phyloP scores from a whole-genome alignment of 2,329 filamentous ascomycete species.

The Apiospora saccharicola region DNA sequence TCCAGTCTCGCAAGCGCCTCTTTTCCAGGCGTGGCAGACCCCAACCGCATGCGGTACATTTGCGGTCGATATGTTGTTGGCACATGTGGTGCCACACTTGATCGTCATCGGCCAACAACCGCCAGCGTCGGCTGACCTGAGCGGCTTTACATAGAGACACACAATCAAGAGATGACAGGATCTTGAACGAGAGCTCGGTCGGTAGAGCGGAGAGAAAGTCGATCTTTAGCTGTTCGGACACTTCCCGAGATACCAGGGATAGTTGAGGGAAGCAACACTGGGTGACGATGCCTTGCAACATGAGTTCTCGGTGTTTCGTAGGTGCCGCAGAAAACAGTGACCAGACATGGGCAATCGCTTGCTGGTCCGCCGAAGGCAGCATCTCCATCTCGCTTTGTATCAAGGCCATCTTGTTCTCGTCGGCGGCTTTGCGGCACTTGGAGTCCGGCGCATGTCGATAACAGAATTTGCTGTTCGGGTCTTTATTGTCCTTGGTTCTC shows the following conservation, averaged over 20 bases:
- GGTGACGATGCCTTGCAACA: conserved; percentile 94
- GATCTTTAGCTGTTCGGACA: conserved; percentile 95
- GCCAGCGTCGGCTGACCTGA: conserved; percentile 90
- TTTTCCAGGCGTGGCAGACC: conserved; percentile 88
- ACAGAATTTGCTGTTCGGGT: conserved; percentile 88
- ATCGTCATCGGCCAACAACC: conserved; percentile 91
- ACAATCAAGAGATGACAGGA: conserved; percentile 91
- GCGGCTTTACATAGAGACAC: conserved; percentile 94
- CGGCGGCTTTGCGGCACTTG: conserved; percentile 90
- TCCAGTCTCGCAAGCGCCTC: conserved; percentile 86
- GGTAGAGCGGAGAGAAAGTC: conserved; percentile 93
- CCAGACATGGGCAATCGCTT: conserved; percentile 97
- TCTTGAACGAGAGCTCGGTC: conserved; percentile 89
- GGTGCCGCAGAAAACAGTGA: conserved; percentile 96
- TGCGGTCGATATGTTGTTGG: conserved; percentile 84
- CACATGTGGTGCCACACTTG: conserved; percentile 99
- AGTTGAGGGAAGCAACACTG: conserved; percentile 98
- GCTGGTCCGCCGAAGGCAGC: conserved; percentile 84
- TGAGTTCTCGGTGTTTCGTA: conserved; percentile 90
- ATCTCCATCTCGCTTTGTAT: conserved; percentile 89
- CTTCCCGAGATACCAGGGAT: conserved; percentile 87
- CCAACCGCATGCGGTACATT: conserved; percentile 93
- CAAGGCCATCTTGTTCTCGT: conserved; percentile 95
- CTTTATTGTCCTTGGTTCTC: conserved; percentile 51
- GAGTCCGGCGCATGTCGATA: conserved; percentile 94